Conservation (phyloP, 2,329 filamentous ascomycete species). For the Periglandula ipomoeae region DNA sequence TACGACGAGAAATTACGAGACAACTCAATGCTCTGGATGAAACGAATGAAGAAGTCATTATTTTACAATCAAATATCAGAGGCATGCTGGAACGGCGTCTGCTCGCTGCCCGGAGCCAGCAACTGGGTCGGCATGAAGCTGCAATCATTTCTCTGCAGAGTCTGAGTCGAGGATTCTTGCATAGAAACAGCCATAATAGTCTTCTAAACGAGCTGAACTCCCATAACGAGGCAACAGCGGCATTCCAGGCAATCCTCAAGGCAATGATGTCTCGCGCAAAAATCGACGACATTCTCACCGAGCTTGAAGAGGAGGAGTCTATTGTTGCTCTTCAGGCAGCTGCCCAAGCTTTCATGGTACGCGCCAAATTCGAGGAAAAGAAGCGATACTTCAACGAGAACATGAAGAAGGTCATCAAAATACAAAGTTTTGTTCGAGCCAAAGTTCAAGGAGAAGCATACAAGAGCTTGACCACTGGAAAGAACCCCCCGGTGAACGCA, state of each 20-base stretch:
- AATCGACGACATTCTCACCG: conserved; percentile 63
- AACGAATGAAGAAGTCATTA: conserved; percentile 35
- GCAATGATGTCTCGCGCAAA: conserved; percentile 70
- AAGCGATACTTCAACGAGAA: conserved; percentile 85
- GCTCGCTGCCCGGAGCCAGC: conserved; percentile 38
- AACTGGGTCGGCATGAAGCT: conserved; percentile 48
- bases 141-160: conserved; percentile 58
- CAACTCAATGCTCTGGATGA: conserved; percentile 38
- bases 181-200: conserved; percentile 49
- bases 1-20: conserved; percentile 39
- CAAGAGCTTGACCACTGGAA: conserved; percentile 90
- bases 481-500: conserved; percentile 92
- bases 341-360: conserved; percentile 64
- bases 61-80: conserved; percentile 50
- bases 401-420: conserved; percentile 98
- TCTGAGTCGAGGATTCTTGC: conserved; percentile 54
- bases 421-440: conserved; percentile 90
- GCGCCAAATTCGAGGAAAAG: conserved; percentile 72
- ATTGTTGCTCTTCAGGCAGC: conserved; percentile 68
- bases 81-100: conserved; percentile 50
- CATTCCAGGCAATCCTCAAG: conserved; percentile 66
- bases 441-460: conserved; percentile 97
- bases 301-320: conserved; percentile 75
- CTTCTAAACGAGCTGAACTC: conserved; percentile 63
- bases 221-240: conserved; percentile 55